These are phyloP conservation scores for Aspergillus texensis DNA, from an alignment of 2,329 filamentous ascomycete species.

Conservation along the genomic window DNA sequence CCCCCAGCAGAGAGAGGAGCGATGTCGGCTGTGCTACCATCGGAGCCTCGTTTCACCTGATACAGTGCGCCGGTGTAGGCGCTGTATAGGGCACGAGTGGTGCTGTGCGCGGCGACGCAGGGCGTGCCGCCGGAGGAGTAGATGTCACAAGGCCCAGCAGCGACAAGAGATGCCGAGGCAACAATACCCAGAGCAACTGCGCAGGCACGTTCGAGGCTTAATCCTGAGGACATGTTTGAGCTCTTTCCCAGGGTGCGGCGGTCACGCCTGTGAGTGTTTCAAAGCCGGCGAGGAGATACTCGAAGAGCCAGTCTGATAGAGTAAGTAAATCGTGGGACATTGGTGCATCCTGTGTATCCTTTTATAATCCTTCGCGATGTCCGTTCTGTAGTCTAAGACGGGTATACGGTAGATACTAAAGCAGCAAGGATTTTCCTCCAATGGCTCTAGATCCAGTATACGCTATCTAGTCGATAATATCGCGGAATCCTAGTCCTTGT, in stretches of 20 bases:
- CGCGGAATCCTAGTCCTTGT: too few species aligned
- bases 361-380: too few species aligned
- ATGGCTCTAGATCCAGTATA: too few species aligned
- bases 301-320: too few species aligned
- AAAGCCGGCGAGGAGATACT: too few species aligned
- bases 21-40: conserved; percentile 52
- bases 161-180: conserved; percentile 42
- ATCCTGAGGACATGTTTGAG: not conserved
- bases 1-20: conserved; percentile 59
- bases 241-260: not conserved
- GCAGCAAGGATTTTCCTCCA: too few species aligned
- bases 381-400: too few species aligned
- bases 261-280: too few species aligned
- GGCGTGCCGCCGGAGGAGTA: conserved; percentile 61
- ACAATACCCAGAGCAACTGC: not conserved
- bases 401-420: too few species aligned
- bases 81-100: conserved; percentile 64
- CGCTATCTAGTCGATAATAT: too few species aligned
- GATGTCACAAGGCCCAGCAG: conserved; percentile 64
- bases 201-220: not conserved
- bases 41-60: conserved; percentile 60
- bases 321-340: too few species aligned
- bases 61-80: conserved; percentile 59
- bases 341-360: too few species aligned
- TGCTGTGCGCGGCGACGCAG: conserved; percentile 67